Percentiles rank a stretch among this genome's conserved stretches.
Evolutionary conservation across 768 basidiomycete species (phyloP).

Genomic region (Boletus reticulatus): DNA sequence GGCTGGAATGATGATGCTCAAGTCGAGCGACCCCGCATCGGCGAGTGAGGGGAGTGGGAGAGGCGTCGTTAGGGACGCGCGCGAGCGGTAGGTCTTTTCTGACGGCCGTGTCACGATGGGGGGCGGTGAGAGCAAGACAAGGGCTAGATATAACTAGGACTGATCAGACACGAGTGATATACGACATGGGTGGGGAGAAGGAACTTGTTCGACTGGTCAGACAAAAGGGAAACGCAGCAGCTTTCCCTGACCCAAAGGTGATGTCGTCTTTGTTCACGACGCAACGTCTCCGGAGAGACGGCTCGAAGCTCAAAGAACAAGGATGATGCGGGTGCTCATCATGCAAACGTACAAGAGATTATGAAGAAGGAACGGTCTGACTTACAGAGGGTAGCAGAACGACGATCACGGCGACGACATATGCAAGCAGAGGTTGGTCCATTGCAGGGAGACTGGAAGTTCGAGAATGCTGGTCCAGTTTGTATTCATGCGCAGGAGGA

Average conservation of each 20-base stretch:
- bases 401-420: slow-evolving; percentile 20
- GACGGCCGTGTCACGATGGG: slow-evolving; percentile 60
- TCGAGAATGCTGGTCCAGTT: background rate
- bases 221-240: slow-evolving; percentile 30
- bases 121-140: slow-evolving; percentile 73
- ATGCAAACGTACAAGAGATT: slow-evolving; percentile 1
- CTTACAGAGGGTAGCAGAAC: slow-evolving; percentile 29
- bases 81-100: slow-evolving; percentile 68
- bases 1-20: slow-evolving; percentile 86
- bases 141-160: slow-evolving; percentile 61
- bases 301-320: slow-evolving; percentile 89
- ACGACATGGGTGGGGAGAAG: background rate
- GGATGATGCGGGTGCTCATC: slow-evolving; percentile 81
- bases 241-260: slow-evolving; percentile 47
- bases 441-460: slow-evolving; percentile 1
- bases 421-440: slow-evolving; percentile 26
- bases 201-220: slow-evolving; percentile 23
- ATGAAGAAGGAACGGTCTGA: slow-evolving; percentile 2
- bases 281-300: slow-evolving; percentile 40
- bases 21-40: slow-evolving; percentile 60
- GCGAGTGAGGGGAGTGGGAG: slow-evolving; percentile 54
- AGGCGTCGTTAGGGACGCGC: slow-evolving; percentile 50
- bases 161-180: slow-evolving; percentile 10
- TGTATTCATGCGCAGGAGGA: too few species aligned
- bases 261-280: slow-evolving; percentile 66